Conservation (phyloP, 805 yeast species). For the Monosporozyma solicola region DNA sequence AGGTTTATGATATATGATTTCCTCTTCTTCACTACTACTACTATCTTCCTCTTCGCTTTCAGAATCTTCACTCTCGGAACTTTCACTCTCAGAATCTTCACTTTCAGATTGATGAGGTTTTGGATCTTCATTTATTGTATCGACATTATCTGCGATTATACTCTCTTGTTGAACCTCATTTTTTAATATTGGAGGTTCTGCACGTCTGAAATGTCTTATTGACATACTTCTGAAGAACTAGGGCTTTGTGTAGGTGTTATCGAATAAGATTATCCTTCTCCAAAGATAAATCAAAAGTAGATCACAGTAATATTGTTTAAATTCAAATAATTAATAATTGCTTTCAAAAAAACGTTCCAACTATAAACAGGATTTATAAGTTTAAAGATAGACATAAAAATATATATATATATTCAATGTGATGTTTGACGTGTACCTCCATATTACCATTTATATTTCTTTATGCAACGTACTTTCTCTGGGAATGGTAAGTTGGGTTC, state of each 20-base stretch:
- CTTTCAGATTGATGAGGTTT: neutral
- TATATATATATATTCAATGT: no score
- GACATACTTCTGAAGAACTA: constrained; percentile 9
- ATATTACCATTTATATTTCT: constrained; percentile 32
- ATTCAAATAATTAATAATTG: no score
- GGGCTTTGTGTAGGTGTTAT: neutral
- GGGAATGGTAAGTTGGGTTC: constrained; percentile 61
- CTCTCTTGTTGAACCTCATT: neutral
- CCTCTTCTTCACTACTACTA: constrained; percentile 10
- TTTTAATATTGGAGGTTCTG: neutral
- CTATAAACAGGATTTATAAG: no score
- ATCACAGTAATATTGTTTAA: no score
- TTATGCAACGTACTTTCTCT: constrained; percentile 49
- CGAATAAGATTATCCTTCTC: no score
- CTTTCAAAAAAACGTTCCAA: no score
- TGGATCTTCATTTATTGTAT: neutral
- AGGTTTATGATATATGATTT: constrained; percentile 21
- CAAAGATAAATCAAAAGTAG: no score
- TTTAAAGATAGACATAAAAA: no score
- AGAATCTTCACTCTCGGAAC: neutral
- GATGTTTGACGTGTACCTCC: neutral
- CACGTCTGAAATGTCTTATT: constrained; percentile 16
- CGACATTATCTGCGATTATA: neutral
- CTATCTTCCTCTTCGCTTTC: neutral
- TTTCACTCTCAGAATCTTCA: neutral